Conservation (phyloP, 768 basidiomycete species). For the Dentipellis fragilis region DNA sequence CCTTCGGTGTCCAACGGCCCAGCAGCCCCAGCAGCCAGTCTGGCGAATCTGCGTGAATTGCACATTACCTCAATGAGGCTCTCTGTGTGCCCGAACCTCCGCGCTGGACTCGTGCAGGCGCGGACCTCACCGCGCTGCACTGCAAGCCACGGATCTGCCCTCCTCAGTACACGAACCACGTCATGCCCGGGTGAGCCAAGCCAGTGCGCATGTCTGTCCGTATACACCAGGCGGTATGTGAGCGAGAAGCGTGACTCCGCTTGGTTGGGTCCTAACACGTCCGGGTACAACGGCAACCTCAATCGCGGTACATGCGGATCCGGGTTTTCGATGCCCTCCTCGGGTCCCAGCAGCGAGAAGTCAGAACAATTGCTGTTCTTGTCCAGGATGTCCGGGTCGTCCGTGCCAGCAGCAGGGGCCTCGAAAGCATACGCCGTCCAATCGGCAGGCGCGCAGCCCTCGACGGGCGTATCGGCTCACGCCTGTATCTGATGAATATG, state of each 20-base stretch:
- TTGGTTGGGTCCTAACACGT: slow-evolving; percentile 6
- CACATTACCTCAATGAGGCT: neutral
- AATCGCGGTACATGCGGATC: slow-evolving; percentile 10
- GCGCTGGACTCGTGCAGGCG: slow-evolving; percentile 15
- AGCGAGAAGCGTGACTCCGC: slow-evolving; percentile 7
- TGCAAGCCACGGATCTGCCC: slow-evolving; percentile 15
- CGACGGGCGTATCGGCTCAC: slow-evolving; percentile 14
- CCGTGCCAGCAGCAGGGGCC: slow-evolving; percentile 1
- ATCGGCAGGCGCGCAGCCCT: slow-evolving; percentile 5
- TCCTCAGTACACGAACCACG: slow-evolving; percentile 28
- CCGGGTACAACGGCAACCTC: neutral
- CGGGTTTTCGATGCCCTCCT: slow-evolving; percentile 7
- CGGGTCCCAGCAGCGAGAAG: neutral
- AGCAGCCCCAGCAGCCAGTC: slow-evolving; percentile 22
- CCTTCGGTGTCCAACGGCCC: slow-evolving; percentile 18
- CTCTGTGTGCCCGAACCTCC: neutral
- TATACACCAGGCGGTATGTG: slow-evolving; percentile 40
- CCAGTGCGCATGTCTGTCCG: slow-evolving; percentile 36
- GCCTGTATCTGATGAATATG: slow-evolving; percentile 15
- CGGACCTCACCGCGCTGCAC: slow-evolving; percentile 13
- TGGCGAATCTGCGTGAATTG: slow-evolving; percentile 9
- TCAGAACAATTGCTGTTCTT: neutral
- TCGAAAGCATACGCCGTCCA: slow-evolving; percentile 14
- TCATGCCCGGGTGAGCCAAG: slow-evolving; percentile 35
- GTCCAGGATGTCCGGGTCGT: neutral